Base-by-base conservation (phyloP, 768 basidiomycete genomes). In the Kwoniella europaea region DNA sequence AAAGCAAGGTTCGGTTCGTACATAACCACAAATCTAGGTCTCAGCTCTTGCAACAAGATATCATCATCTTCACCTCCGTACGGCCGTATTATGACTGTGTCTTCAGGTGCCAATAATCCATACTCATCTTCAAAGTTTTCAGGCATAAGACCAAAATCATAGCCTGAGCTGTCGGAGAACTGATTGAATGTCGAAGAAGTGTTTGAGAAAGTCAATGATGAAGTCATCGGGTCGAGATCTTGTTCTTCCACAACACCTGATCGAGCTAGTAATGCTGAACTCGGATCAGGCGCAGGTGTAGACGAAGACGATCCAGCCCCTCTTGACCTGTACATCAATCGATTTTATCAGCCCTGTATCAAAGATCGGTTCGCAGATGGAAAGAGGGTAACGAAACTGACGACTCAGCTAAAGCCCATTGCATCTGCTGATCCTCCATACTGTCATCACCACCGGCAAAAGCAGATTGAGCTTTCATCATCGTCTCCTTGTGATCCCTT, bases 11-110 rank as follows among this genome's bases (percentile, higher is more conserved):
- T 92, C 2, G 96, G 94, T 79, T 99, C 97, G 74, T 91, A 94
- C 91, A 98, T 93, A 58, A 98, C 89, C 63, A 99, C 90, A 79
- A 94, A 98, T 72, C 90, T 89, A 1, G 97, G 97, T 70, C 91
- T 87, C 9, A 98, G 86, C 81, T 99, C 96, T 53, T 89, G 87
- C 42, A 99, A 86, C 61, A 98, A 85, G 52, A 90, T 88, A 81
- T 99, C 97, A 75, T 99, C 97, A 2, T 91, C 89, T 79, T 98
- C 97, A 57, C 94, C 94, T 0, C 91, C 90, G 79, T 94, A 99
- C 1, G 92, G 88, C 3, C 95, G 88, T 41, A 99, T 88, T 53
- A 98, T 82, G 22, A 98, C 89, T 0, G 91, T 90, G 75, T 97
- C 88, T 75, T 91, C 90, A 0, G 92, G 89, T 3, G 87, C 79